These are phyloP conservation scores for Sarocladium oryzae DNA, from an alignment of 2,329 filamentous ascomycete species.

Conservation along the genomic window DNA sequence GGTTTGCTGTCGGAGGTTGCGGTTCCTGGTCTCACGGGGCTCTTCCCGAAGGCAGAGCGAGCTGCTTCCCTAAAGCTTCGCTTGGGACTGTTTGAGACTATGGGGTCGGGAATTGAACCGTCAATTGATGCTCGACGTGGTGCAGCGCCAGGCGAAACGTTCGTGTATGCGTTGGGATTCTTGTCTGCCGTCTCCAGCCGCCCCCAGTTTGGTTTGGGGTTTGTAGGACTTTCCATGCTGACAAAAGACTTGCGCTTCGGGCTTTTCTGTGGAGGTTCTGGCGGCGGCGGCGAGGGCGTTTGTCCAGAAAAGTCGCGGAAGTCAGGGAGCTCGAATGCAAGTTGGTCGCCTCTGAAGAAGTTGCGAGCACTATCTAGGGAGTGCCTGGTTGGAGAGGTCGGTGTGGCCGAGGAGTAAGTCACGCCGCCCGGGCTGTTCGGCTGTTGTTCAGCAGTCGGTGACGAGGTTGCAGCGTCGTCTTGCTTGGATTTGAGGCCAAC, in stretches of 20 bases:
- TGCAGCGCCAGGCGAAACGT: neutral
- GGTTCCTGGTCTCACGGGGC: neutral
- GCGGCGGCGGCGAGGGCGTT: conserved; percentile 15
- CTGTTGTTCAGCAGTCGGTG: neutral
- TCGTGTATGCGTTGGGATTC: conserved; percentile 6
- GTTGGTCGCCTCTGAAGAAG: neutral
- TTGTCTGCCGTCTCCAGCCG: neutral
- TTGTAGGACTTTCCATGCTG: conserved; percentile 11
- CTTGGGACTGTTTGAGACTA: conserved; percentile 15
- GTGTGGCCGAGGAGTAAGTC: neutral
- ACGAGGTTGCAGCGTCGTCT: neutral
- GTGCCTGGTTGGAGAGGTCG: neutral
- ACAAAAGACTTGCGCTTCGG: conserved; percentile 18
- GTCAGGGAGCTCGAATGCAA: neutral
- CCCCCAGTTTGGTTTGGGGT: neutral
- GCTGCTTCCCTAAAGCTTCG: conserved; percentile 29
- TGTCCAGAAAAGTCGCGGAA: neutral
- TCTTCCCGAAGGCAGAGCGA: conserved; percentile 23
- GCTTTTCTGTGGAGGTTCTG: conserved; percentile 22
- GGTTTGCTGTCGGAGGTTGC: neutral
- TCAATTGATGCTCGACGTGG: conserved; percentile 3
- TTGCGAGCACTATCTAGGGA: neutral
- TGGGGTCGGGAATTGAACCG: too few relatives aligned
- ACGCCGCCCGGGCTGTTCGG: neutral
- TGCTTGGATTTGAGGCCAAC: conserved; percentile 18